phyloP scores from a whole-genome alignment of 2,329 filamentous ascomycete species.

The Pseudogymnoascus sp. region DNA sequence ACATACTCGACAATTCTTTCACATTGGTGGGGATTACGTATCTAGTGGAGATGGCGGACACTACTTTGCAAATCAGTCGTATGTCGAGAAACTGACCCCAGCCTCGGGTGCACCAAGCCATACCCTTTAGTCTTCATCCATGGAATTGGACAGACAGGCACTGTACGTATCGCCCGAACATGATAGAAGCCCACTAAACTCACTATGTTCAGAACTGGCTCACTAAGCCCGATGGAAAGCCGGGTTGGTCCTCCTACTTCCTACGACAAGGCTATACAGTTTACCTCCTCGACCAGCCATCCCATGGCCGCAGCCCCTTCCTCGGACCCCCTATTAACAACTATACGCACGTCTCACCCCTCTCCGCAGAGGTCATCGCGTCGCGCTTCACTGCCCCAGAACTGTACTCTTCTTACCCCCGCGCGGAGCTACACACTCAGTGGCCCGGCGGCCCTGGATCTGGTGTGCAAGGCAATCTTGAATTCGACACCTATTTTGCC shows the following conservation, averaged over 20 bases:
- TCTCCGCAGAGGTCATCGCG: constrained; percentile 20
- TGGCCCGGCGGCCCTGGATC: constrained; percentile 28
- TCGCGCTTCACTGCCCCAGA: constrained; percentile 24
- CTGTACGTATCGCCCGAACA: constrained; percentile 16
- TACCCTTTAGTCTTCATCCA: constrained; percentile 25
- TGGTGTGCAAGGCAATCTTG: constrained; percentile 19
- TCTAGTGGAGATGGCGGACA: constrained; percentile 11
- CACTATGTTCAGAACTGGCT: constrained; percentile 32
- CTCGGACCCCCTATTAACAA: constrained; percentile 17
- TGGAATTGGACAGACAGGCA: constrained; percentile 22
- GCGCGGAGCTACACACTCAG: constrained; percentile 33
- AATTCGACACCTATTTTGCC: constrained; percentile 30
- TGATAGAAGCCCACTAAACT: background rate
- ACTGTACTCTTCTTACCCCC: constrained; percentile 24
- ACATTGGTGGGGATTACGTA: constrained; percentile 23
- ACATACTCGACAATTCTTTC: constrained; percentile 19
- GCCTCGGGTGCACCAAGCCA: constrained; percentile 2
- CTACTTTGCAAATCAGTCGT: constrained; percentile 38
- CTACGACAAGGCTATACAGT: constrained; percentile 38
- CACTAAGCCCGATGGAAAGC: constrained; percentile 40
- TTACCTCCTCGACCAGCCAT: constrained; percentile 33
- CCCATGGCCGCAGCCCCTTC: constrained; percentile 19
- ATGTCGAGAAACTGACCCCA: constrained; percentile 44
- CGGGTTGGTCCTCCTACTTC: constrained; percentile 42
- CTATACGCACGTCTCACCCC: constrained; percentile 10